These are phyloP conservation scores for Spiraea crenata DNA, from an alignment of 331 rosid genomes.

Conservation along the genomic window DNA sequence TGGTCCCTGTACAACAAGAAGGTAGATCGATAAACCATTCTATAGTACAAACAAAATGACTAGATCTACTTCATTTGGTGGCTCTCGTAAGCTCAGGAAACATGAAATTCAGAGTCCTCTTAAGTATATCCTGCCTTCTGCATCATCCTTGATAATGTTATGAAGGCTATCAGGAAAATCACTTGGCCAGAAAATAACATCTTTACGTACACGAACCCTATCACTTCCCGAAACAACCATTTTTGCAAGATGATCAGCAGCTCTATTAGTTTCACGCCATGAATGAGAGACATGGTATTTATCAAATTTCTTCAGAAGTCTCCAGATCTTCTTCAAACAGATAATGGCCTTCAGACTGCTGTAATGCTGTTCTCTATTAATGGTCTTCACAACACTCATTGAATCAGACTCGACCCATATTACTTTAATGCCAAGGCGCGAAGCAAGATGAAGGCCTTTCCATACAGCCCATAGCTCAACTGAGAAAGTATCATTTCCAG, in stretches of 20 bases:
- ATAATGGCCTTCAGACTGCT: conserved; percentile 31
- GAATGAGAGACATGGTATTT: conserved; percentile 46
- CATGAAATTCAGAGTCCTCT: conserved; percentile 23
- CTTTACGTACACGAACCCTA: conserved; percentile 27
- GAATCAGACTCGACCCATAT: conserved; percentile 72
- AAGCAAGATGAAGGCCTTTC: conserved; percentile 71
- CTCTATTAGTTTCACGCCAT: conserved; percentile 69
- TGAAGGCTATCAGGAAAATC: conserved; percentile 49
- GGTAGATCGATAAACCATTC: too few relatives aligned
- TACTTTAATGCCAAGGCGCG: conserved; percentile 51
- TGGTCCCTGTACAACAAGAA: too few relatives aligned
- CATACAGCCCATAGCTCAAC: conserved; percentile 67
- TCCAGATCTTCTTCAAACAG: conserved; percentile 42
- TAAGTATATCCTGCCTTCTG: conserved; percentile 46
- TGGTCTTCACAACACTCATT: conserved; percentile 52
- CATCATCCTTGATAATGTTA: conserved; percentile 56
- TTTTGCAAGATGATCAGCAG: conserved; percentile 68
- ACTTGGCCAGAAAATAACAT: conserved; percentile 46
- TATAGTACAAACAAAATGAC: background rate
- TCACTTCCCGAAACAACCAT: conserved; percentile 43
- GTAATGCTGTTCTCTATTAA: conserved; percentile 33
- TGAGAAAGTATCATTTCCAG: conserved; percentile 28
- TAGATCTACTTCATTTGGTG: background rate
- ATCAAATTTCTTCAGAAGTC: conserved; percentile 42
- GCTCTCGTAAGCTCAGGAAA: background rate